phyloP scores from a whole-genome alignment of 2,329 filamentous ascomycete genomes.

The Fusarium oligoseptatum region DNA sequence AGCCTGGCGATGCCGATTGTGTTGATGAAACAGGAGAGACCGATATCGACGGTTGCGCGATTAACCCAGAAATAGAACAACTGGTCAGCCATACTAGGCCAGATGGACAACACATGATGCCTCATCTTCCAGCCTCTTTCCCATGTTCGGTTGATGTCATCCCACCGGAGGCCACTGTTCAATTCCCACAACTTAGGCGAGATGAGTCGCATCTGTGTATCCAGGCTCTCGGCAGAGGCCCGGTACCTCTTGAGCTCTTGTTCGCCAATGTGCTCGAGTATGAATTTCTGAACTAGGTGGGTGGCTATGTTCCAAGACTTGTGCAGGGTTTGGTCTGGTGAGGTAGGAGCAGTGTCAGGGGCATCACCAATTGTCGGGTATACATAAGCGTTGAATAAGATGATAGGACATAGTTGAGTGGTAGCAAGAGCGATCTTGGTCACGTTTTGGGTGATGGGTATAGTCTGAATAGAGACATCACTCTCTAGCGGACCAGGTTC shows the following conservation, averaged over 20 bases:
- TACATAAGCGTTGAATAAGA: background rate
- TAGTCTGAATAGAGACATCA: background rate
- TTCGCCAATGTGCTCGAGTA: background rate
- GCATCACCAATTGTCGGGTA: background rate
- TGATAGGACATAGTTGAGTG: background rate
- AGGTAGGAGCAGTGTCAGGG: background rate
- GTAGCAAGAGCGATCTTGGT: background rate
- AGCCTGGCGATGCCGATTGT: too few relatives aligned
- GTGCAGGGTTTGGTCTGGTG: background rate
- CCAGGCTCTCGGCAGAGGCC: background rate
- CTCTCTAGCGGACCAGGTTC: background rate
- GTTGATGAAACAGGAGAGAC: background rate
- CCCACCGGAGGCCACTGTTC: background rate
- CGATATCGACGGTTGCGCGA: background rate
- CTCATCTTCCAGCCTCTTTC: background rate
- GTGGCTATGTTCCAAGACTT: background rate
- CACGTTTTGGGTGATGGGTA: background rate
- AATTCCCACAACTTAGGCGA: background rate
- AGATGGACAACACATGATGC: background rate
- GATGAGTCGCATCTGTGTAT: background rate
- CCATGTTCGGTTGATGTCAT: background rate
- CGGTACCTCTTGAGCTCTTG: background rate
- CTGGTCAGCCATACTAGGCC: background rate
- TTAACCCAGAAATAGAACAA: background rate
- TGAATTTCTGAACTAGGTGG: background rate